These are phyloP conservation scores for Ophiostoma perfectum DNA, from an alignment of 2,329 filamentous ascomycete genomes.

Conservation along the genomic window DNA sequence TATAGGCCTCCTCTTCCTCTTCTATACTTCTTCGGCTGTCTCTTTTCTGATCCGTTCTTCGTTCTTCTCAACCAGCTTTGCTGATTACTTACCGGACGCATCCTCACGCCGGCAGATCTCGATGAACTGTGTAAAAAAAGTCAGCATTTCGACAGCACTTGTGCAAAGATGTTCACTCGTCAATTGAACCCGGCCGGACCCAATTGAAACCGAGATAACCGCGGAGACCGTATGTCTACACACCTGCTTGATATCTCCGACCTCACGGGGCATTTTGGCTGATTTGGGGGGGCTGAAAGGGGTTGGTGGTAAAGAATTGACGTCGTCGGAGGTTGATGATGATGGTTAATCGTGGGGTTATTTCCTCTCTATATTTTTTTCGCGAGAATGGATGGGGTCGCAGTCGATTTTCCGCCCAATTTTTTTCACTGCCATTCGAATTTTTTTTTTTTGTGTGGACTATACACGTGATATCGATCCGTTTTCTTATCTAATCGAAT, in stretches of 20 bases:
- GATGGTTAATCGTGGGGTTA: constrained; percentile 17
- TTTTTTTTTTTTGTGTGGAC: constrained; percentile 25
- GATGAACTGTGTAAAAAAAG: constrained; percentile 65
- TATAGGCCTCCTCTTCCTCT: background rate
- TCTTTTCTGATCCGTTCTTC: background rate
- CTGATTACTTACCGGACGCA: constrained; percentile 80
- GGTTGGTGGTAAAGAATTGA: constrained; percentile 29
- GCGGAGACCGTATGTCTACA: constrained; percentile 25
- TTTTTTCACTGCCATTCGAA: constrained; percentile 14
- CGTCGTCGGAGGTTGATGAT: constrained; percentile 26
- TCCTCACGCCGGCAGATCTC: constrained; percentile 99
- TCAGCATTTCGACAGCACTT: constrained; percentile 18
- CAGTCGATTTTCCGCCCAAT: constrained; percentile 13
- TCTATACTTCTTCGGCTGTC: background rate
- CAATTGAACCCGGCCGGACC: background rate
- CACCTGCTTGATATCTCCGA: constrained; percentile 93
- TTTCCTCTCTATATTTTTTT: constrained; percentile 16
- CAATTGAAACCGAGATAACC: background rate
- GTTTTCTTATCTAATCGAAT: constrained; percentile 15
- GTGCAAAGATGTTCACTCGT: background rate
- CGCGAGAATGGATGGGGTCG: background rate
- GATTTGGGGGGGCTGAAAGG: constrained; percentile 27
- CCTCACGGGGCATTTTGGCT: constrained; percentile 94
- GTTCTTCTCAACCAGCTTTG: background rate
- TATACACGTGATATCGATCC: constrained; percentile 22